Evolutionary conservation across 2,329 filamentous ascomycete genomes (phyloP).

Genomic region (Talaromyces sp.): DNA sequence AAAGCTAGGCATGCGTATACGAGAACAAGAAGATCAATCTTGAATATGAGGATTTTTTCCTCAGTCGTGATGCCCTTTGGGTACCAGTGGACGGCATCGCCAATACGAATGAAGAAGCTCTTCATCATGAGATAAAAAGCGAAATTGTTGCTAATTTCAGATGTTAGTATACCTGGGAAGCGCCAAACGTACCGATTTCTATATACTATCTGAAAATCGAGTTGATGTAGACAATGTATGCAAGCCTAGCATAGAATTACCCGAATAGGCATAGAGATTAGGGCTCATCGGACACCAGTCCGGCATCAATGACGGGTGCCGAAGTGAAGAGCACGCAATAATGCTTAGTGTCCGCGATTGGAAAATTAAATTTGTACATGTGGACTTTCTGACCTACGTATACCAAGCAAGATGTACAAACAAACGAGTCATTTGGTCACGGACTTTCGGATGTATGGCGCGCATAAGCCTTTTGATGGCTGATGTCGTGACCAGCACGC

Average conservation of each 20-base stretch:
- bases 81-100: background rate
- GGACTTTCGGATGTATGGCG: background rate
- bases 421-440: background rate
- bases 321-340: background rate
- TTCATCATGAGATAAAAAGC: background rate
- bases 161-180: background rate
- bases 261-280: background rate
- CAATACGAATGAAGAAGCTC: background rate
- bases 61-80: too few relatives aligned
- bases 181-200: background rate
- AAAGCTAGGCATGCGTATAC: too few relatives aligned
- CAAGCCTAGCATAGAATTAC: background rate
- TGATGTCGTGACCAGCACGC: slow-evolving; percentile 11
- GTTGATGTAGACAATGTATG: background rate
- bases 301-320: background rate
- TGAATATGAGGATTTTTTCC: too few relatives aligned
- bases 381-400: background rate
- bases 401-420: background rate
- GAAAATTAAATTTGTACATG: background rate
- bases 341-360: background rate
- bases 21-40: too few relatives aligned
- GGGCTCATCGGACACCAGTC: background rate
- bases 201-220: background rate
- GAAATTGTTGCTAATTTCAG: background rate
- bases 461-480: background rate